Percentiles rank a stretch among this genome's conserved stretches.
Conservation (phyloP, 2,329 filamentous ascomycete species). For the Proliferodiscus dingleyae region DNA sequence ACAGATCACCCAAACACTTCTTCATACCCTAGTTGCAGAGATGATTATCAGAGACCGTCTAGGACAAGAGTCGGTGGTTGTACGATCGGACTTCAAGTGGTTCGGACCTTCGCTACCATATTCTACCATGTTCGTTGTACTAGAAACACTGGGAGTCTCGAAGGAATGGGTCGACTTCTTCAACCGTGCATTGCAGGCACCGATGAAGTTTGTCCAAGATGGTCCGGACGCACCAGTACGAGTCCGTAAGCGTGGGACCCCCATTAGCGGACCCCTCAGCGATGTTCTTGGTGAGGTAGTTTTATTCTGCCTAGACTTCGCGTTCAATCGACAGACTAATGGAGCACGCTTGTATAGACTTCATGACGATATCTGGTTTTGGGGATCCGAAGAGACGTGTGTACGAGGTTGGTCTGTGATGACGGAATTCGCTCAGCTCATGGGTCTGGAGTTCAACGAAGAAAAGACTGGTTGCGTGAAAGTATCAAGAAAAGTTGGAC, state of each 20-base stretch:
- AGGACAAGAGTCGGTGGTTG: constrained; percentile 45
- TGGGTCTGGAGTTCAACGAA: constrained; percentile 53
- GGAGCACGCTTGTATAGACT: constrained; percentile 55
- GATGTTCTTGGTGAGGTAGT: constrained; percentile 55
- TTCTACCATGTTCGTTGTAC: constrained; percentile 49
- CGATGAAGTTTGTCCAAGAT: constrained; percentile 53
- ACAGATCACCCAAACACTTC: constrained; percentile 49
- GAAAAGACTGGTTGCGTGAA: constrained; percentile 52
- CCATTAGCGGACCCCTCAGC: constrained; percentile 53
- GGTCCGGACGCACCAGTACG: constrained; percentile 40
- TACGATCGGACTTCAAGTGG: constrained; percentile 52
- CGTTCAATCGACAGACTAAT: constrained; percentile 52
- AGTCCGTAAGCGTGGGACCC: constrained; percentile 51
- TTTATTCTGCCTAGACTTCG: constrained; percentile 61
- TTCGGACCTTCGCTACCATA: constrained; percentile 56
- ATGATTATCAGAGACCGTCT: constrained; percentile 45
- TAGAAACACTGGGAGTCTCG: constrained; percentile 56
- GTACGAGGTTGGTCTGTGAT: constrained; percentile 57
- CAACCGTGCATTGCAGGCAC: constrained; percentile 51
- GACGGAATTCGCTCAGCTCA: constrained; percentile 46
- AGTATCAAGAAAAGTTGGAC: constrained; percentile 28
- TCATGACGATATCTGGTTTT: constrained; percentile 65
- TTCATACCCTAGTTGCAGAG: constrained; percentile 51
- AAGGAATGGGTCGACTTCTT: constrained; percentile 56
- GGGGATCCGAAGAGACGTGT: constrained; percentile 51